A percentile compares a stretch with the other conserved stretches of the same genome.
Evolutionary conservation across 2,329 filamentous ascomycete genomes (phyloP).

Genomic region (Aspergillus ibericus): DNA sequence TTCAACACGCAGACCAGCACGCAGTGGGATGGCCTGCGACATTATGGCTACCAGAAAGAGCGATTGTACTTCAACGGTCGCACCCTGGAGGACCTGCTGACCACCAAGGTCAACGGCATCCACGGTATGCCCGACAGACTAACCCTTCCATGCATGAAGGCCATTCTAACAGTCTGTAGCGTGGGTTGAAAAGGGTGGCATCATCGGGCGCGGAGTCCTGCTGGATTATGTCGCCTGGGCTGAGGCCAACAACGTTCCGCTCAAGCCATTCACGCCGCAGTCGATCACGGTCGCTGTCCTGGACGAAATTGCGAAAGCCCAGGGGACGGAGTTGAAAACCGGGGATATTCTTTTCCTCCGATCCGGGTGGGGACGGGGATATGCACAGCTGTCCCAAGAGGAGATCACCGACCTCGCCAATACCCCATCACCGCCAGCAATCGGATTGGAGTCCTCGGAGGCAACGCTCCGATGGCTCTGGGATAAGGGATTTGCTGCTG

Average conservation of each 20-base stretch:
- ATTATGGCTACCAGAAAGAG: not conserved
- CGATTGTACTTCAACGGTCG: not conserved
- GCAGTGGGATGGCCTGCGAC: conserved; percentile 1
- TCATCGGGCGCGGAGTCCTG: not conserved
- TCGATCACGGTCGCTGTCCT: not conserved
- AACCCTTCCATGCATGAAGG: not conserved
- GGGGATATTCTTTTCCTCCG: not conserved
- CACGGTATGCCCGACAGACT: not conserved
- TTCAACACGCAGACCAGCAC: not conserved
- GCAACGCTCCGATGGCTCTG: not conserved
- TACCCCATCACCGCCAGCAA: not conserved
- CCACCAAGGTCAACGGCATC: conserved; percentile 10
- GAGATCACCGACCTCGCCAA: not conserved
- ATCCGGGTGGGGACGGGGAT: not conserved
- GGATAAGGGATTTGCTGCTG: not conserved
- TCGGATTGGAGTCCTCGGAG: not conserved
- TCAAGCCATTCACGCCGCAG: not conserved
- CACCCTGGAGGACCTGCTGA: not conserved
- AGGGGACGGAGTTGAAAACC: not conserved
- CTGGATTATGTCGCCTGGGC: conserved; percentile 4
- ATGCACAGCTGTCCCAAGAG: not conserved
- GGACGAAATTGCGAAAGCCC: not conserved
- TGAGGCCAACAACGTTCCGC: not conserved
- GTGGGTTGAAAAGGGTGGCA: not conserved
- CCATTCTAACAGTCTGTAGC: not conserved